A percentile compares a stretch with the other conserved stretches of the same genome.
These are phyloP conservation scores for Amoebophrya sp. DNA, from an alignment of 169 alveolate genomes.

Conservation along the genomic window DNA sequence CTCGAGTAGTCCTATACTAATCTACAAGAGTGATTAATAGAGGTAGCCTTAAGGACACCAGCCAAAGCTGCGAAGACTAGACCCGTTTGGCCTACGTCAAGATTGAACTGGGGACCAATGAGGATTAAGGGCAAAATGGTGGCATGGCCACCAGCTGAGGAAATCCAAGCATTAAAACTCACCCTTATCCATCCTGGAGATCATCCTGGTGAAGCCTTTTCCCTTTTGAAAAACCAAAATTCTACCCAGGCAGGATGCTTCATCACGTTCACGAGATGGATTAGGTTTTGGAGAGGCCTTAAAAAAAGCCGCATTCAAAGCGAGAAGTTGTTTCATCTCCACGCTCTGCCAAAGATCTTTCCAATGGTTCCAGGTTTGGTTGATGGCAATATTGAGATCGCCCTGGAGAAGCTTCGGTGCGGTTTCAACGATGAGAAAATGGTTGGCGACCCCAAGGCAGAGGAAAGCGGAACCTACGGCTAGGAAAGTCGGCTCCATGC, in stretches of 20 bases:
- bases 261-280: too few species aligned
- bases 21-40: too few species aligned
- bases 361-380: background rate
- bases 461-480: background rate
- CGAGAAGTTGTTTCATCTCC: background rate
- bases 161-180: too few species aligned
- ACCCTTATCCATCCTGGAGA: too few species aligned
- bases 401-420: background rate
- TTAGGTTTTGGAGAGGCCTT: too few species aligned
- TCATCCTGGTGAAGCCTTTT: too few species aligned
- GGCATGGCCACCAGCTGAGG: background rate
- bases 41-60: too few species aligned
- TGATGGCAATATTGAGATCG: background rate
- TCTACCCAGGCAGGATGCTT: too few species aligned
- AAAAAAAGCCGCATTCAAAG: background rate
- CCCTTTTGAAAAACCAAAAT: too few species aligned
- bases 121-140: background rate
- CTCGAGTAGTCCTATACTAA: too few species aligned
- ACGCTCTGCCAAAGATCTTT: background rate
- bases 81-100: background rate
- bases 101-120: background rate
- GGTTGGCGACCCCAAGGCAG: background rate
- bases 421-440: background rate
- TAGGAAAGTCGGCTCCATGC: slow-evolving; percentile 2
- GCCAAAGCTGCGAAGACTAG: background rate